Conservation (phyloP, 192 early-diverging fungal genomes). For the Podila horticola region DNA sequence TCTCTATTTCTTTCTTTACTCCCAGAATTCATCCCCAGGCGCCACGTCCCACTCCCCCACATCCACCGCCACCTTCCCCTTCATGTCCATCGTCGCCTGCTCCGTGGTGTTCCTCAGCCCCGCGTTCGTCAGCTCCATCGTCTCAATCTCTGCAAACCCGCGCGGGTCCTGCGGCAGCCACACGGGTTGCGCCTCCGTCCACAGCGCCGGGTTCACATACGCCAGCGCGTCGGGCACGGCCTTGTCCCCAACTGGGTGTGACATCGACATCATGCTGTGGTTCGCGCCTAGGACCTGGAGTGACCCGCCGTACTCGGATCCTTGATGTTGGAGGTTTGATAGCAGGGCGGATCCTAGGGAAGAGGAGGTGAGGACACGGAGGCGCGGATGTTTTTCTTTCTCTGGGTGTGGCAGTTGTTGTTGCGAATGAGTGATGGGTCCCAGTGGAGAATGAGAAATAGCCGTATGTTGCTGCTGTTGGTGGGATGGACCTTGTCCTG, state of each 20-base stretch:
- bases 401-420: neutral
- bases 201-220: constrained; percentile 31
- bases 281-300: constrained; percentile 27
- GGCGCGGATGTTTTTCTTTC: neutral
- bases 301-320: constrained; percentile 11
- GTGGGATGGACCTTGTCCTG: neutral
- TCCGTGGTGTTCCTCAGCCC: constrained; percentile 17
- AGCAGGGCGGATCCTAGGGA: neutral
- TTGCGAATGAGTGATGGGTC: neutral
- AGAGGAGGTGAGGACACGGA: neutral
- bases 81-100: constrained; percentile 18
- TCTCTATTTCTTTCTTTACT: neutral
- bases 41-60: constrained; percentile 3
- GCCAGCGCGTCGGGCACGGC: constrained; percentile 10
- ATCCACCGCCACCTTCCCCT: constrained; percentile 16
- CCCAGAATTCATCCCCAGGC: constrained; percentile 30
- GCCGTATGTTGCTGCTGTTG: too few species aligned
- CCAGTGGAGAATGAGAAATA: too few species aligned
- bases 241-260: constrained; percentile 4
- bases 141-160: constrained; percentile 32
- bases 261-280: constrained; percentile 6
- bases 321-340: neutral
- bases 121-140: constrained; percentile 14
- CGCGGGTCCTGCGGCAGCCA: constrained; percentile 35
- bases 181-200: constrained; percentile 9